Evolutionary conservation across 257 asterid genomes (phyloP).

Genomic region (Nicotiana tomentosiformis): DNA sequence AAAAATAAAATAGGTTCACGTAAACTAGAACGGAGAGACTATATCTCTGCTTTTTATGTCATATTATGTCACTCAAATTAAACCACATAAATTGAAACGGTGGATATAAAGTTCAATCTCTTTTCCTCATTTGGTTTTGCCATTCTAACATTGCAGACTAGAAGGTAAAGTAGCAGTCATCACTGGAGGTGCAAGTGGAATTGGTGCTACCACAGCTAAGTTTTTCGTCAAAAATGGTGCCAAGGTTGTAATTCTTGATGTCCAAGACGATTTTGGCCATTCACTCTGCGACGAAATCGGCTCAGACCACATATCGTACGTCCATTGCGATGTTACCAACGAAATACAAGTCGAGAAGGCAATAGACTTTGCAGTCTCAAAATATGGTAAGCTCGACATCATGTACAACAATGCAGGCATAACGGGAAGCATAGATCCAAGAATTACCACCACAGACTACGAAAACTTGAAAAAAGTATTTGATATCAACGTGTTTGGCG

Average conservation of each 20-base stretch:
- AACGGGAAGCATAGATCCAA: background rate
- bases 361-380: slow-evolving; percentile 27
- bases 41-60: too few relatives aligned
- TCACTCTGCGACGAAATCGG: slow-evolving; percentile 14
- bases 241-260: slow-evolving; percentile 36
- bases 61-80: too few relatives aligned
- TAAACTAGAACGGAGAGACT: too few relatives aligned
- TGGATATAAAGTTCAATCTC: background rate
- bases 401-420: slow-evolving; percentile 31
- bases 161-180: slow-evolving; percentile 30
- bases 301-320: slow-evolving; percentile 13
- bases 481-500: slow-evolving; percentile 32
- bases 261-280: slow-evolving; percentile 28
- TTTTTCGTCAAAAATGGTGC: slow-evolving; percentile 30
- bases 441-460: slow-evolving; percentile 10
- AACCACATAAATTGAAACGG: too few relatives aligned
- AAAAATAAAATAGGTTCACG: too few relatives aligned
- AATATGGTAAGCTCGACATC: slow-evolving; percentile 36
- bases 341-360: slow-evolving; percentile 22
- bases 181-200: slow-evolving; percentile 41
- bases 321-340: slow-evolving; percentile 36
- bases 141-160: slow-evolving; percentile 13
- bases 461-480: slow-evolving; percentile 23
- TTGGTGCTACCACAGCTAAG: slow-evolving; percentile 23
- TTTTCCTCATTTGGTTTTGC: background rate